Percentiles rank a stretch among this genome's conserved stretches.
Conservation (phyloP, 768 basidiomycete species). For the Exsudoporus frostii region DNA sequence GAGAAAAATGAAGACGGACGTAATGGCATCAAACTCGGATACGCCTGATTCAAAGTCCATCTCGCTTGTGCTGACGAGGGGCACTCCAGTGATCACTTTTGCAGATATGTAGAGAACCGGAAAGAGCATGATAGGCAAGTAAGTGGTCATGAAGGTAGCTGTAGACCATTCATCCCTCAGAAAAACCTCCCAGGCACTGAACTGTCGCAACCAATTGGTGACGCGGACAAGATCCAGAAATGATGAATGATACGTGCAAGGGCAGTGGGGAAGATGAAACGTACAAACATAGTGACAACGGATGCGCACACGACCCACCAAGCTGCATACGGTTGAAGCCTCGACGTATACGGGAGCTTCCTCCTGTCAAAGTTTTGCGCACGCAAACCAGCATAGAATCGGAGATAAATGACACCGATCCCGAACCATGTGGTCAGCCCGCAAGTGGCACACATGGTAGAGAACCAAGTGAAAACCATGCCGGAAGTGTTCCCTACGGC, state of each 20-base stretch:
- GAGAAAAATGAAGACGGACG: slow-evolving; percentile 7
- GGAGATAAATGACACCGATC: slow-evolving; percentile 42
- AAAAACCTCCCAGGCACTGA: slow-evolving; percentile 38
- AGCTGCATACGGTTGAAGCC: slow-evolving; percentile 40
- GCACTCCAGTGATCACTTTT: slow-evolving; percentile 13
- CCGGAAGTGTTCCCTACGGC: slow-evolving; percentile 33
- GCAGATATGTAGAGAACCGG: slow-evolving; percentile 40
- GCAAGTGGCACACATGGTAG: slow-evolving; percentile 32
- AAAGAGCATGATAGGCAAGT: slow-evolving; percentile 40
- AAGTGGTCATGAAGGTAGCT: slow-evolving; percentile 38
- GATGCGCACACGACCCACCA: slow-evolving; percentile 33
- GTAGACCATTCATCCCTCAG: slow-evolving; percentile 34
- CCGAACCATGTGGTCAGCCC: slow-evolving; percentile 43
- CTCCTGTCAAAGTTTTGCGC: slow-evolving; percentile 46
- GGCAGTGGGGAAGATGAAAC: neutral
- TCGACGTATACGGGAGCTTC: slow-evolving; percentile 43
- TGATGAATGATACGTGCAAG: neutral
- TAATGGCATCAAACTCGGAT: slow-evolving; percentile 17
- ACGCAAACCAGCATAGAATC: slow-evolving; percentile 43
- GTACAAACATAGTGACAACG: slow-evolving; percentile 34
- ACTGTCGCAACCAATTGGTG: slow-evolving; percentile 16
- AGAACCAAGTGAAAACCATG: slow-evolving; percentile 40
- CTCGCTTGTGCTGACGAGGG: slow-evolving; percentile 13
- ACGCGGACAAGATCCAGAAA: neutral
- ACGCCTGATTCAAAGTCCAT: slow-evolving; percentile 20